Evolutionary conservation across 805 yeast genomes (phyloP), one percentile per base, ranked within the genome.

Genomic region (Brettanomyces nanus): DNA sequence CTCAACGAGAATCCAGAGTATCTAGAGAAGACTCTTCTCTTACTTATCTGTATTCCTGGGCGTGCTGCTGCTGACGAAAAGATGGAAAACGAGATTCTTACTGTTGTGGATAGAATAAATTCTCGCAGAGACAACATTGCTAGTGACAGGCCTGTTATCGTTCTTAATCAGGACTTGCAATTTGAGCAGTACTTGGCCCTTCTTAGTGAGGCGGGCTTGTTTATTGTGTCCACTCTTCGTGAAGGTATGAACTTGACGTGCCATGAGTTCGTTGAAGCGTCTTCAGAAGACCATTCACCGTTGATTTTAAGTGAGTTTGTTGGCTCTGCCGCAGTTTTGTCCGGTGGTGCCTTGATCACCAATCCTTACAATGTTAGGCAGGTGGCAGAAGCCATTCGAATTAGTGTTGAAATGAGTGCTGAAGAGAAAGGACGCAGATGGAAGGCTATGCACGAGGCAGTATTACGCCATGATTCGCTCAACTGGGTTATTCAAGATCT

Each of bases 161-260:
- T 89, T 25, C 63, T 92, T 34, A 90, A 85, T 47, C 94, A 86
- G 56, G 97, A 90, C 48, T 75, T 92, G 38, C 89, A 78, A 28
- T 90, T 85, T 54, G 82, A 77, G 39, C 97, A 92, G 59, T 92
- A 92, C 54, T 58, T 92, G 41, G 97, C 95, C 0, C 63, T 92
- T 35, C 71, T 84, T 33, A 65, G 77, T 27, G 97, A 87, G 54
- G 95, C 97, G 1, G 94, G 85, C 47, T 68, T 77, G 1, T 92
- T 92, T 52, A 77, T 84, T 31, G 96, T 90, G 2, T 79, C 94
- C 7, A 84, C 95, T 2, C 73, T 90, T 69, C 78, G 98, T 54
- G 98, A 92, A 59, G 98, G 98, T 19, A 84, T 92, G 87, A 92
- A 92, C 51, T 68, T 92, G 53, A 89, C 97, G 0, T 90, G 96